These are phyloP conservation scores for Pseudogymnoascus sp. DNA, from an alignment of 2,329 filamentous ascomycete species.

Conservation along the genomic window DNA sequence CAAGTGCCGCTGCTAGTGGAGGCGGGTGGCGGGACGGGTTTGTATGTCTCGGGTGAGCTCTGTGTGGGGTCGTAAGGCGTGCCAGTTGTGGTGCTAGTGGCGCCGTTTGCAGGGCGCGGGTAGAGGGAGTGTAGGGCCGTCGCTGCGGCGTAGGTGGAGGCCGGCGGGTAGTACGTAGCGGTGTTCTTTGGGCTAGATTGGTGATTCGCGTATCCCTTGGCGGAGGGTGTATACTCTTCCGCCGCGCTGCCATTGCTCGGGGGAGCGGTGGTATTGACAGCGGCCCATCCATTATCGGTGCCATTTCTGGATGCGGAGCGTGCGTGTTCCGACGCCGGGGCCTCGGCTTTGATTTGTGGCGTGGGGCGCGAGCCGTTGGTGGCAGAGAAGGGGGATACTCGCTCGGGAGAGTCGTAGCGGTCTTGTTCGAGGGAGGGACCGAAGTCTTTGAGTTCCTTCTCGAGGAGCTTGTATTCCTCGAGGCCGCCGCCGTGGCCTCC, in stretches of 20 bases:
- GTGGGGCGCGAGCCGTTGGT: neutral
- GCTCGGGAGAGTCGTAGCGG: neutral
- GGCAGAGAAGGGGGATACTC: neutral
- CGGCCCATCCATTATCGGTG: neutral
- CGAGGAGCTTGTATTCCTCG: conserved; percentile 47
- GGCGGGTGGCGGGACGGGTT: neutral
- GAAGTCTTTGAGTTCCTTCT: conserved; percentile 43
- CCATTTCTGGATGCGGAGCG: neutral
- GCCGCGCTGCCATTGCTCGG: neutral
- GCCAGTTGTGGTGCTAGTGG: neutral
- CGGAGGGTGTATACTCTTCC: neutral
- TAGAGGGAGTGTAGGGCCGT: neutral
- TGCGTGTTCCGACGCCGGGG: neutral
- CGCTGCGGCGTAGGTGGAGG: neutral
- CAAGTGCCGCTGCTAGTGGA: neutral
- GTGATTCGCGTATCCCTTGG: neutral
- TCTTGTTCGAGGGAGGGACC: conserved; percentile 28
- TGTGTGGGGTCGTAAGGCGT: neutral
- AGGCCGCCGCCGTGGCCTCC: conserved; percentile 42
- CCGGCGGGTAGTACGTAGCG: neutral
- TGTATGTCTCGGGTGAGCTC: neutral
- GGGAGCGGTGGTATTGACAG: neutral
- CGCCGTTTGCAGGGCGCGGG: neutral
- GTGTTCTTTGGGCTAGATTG: neutral
- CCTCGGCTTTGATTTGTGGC: neutral